Evolutionary conservation across 148 eudicot species (phyloP).

Genomic region (Heliosperma pusillum): DNA sequence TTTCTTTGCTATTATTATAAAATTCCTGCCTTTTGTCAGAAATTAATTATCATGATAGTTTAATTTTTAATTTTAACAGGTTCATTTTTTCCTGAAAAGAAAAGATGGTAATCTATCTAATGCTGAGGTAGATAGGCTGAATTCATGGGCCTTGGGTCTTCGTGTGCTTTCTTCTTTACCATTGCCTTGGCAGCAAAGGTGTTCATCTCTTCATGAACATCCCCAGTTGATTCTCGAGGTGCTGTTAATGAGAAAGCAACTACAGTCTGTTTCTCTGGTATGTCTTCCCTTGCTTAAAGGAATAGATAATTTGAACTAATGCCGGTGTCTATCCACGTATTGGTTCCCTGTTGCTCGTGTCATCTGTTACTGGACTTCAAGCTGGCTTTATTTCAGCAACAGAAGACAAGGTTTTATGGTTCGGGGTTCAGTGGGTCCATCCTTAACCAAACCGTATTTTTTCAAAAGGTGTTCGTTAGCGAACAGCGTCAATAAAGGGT

Average conservation of each 20-base stretch:
- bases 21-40: background rate
- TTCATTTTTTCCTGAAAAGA: slow-evolving; percentile 95
- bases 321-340: background rate
- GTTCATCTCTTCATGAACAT: slow-evolving; percentile 94
- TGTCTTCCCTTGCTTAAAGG: slow-evolving; percentile 9
- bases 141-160: slow-evolving; percentile 97
- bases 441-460: background rate
- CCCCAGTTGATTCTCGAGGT: slow-evolving; percentile 96
- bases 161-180: slow-evolving; percentile 93
- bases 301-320: background rate
- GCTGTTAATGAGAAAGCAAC: slow-evolving; percentile 92
- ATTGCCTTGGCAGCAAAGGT: slow-evolving; percentile 98
- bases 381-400: background rate
- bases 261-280: slow-evolving; percentile 96
- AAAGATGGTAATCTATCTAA: slow-evolving; percentile 87
- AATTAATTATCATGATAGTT: background rate
- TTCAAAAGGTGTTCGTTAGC: background rate
- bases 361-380: background rate
- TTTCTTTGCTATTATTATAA: slow-evolving; percentile 6
- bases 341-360: background rate
- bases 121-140: slow-evolving; percentile 74
- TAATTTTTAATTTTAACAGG: slow-evolving; percentile 41
- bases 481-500: background rate
- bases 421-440: background rate
- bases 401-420: background rate